Evolutionary conservation across 345 rosid genomes (phyloP), one percentile per base, ranked within the genome.

Genomic region (Hibiscus syriacus): DNA sequence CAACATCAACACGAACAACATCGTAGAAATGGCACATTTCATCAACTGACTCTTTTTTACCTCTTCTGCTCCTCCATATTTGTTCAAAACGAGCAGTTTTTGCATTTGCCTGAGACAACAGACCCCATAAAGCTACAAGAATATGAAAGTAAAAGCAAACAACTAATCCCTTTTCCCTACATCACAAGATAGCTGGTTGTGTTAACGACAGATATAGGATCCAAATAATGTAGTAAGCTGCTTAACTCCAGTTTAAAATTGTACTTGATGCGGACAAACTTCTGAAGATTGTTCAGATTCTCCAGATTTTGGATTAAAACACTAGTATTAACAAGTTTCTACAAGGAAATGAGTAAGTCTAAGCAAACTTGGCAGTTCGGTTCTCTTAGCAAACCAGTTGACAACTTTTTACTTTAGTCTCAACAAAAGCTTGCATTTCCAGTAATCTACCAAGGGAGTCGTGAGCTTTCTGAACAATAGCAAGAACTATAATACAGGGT

Each of bases 21-120:
- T n/a, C n/a, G n/a, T n/a, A n/a, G n/a, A n/a, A n/a, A n/a, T n/a
- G n/a, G n/a, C n/a, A n/a, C n/a, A n/a, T n/a, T n/a, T n/a, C n/a
- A n/a, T n/a, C n/a, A n/a, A n/a, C n/a, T n/a, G n/a, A n/a, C n/a
- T n/a, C n/a, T n/a, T n/a, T n/a, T n/a, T n/a, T n/a, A n/a, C n/a
- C n/a, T n/a, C n/a, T n/a, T n/a, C n/a, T n/a, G n/a, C n/a, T n/a
- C n/a, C n/a, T n/a, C n/a, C n/a, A n/a, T n/a, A 93, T 84, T 80
- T 90, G 96, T 70, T 89, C 84, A 83, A 93, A 89, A 46, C 90
- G 87, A 71, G 96, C 97, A 90, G 55, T 78, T 52, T 78, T 73
- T 53, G 97, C 84, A 59, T 76, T 70, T 53, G 20, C 50, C 98
- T 93, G 70, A 29, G 27, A 72, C 20, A 58, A 16, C 2, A 26